Conservation (phyloP, 495 filamentous ascomycete species). For the Arthonia radiata region DNA sequence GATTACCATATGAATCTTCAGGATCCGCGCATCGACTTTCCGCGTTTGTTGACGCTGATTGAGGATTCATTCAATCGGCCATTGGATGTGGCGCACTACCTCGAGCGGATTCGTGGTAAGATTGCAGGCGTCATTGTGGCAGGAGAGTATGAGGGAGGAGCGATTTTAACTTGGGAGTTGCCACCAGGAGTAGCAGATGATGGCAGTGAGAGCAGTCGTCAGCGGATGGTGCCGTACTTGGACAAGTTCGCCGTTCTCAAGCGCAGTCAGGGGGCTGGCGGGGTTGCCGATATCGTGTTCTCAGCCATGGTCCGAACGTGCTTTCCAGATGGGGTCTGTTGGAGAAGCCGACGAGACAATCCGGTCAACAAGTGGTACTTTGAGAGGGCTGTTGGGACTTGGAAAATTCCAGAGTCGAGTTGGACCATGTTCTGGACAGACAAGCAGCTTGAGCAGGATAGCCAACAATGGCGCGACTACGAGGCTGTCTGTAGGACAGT, state of each 20-base stretch:
- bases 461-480: conserved; percentile 47
- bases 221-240: conserved; percentile 64
- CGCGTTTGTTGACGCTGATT: conserved; percentile 62
- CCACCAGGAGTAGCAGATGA: conserved; percentile 32
- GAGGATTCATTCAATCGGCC: conserved; percentile 80
- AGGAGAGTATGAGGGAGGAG: conserved; percentile 88
- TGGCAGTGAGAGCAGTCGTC: conserved; percentile 22
- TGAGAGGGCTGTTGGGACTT: conserved; percentile 32
- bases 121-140: conserved; percentile 84
- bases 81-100: conserved; percentile 62
- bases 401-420: conserved; percentile 47
- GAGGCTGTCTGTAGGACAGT: conserved; percentile 58
- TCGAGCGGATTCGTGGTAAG: conserved; percentile 46
- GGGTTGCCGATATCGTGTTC: conserved; percentile 87
- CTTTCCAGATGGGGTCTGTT: conserved; percentile 34
- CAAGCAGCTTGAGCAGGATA: conserved; percentile 22
- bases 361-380: conserved; percentile 78
- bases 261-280: conserved; percentile 66
- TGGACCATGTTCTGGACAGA: conserved; percentile 99
- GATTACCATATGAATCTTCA: conserved; percentile 24
- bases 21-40: conserved; percentile 58
- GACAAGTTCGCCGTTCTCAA: conserved; percentile 95
- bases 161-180: conserved; percentile 82
- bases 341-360: conserved; percentile 31
- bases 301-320: conserved; percentile 78